Base-by-base conservation (phyloP, 495 filamentous ascomycete genomes). In the Penicillium herquei region DNA sequence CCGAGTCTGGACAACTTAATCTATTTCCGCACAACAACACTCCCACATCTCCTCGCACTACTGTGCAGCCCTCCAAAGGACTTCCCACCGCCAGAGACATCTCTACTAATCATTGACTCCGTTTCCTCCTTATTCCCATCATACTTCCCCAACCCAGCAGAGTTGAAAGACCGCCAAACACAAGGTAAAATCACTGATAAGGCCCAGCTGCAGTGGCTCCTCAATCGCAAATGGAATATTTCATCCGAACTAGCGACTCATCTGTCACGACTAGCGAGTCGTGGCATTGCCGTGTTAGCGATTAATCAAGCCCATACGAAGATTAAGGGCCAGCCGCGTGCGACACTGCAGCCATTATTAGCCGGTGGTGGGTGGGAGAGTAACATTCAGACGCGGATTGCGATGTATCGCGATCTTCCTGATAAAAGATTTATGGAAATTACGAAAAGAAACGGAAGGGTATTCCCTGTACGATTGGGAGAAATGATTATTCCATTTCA, bases 21-120 rank as follows among this genome's bases (percentile, higher is more conserved):
- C 30, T 74, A 85, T 61, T 74, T 81, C 55, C 72, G 69, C 9
- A 59, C 77, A 3, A 77, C 73, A 14, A 80, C 80, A 7, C 76
- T 96, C 17, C 79, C 92, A 7, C 92, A 96, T 69, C 71, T 96
- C 6, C 74, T 96, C 31, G 87, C 88, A 3, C 71, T 96, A 6
- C 68, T 96, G 33, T 70, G 82, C 32, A 82, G 85, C 52, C 83
- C 88, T 16, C 80, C 82, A 2, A 58, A 76, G 12, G 64, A 64
- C 18, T 85, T 88, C 64, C 80, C 89, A 13, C 84, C 86, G 0
- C 55, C 63, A 32, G 69, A 73, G 21, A 87, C 87, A 5, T 75
- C 70, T 16, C 75, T 96, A 1, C 59, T 96, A n/a, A 78, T 95
- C 9, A 74, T 96, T 59, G 90, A 94, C 66, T 85, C 86, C 1